A percentile compares a stretch with the other conserved stretches of the same genome.
These are phyloP conservation scores for Cyberlindnera euphorbiiphila DNA, from an alignment of 805 yeast genomes.

Conservation along the genomic window DNA sequence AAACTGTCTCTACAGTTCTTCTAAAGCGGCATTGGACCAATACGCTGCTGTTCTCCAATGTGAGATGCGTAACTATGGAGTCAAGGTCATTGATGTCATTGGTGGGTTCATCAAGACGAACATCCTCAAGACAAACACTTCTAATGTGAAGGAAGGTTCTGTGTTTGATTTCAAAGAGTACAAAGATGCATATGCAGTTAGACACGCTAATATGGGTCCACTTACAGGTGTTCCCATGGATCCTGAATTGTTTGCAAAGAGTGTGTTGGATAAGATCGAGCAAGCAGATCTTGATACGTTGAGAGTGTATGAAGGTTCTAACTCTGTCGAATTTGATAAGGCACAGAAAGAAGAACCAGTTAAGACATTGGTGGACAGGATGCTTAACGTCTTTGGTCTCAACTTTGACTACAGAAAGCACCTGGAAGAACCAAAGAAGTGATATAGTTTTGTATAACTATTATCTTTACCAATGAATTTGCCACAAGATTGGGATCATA, in stretches of 20 bases:
- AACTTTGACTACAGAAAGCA: slow-evolving; percentile 25
- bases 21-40: slow-evolving; percentile 42
- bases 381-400: slow-evolving; percentile 19
- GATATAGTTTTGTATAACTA: no score
- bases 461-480: not conserved
- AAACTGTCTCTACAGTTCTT: slow-evolving; percentile 33
- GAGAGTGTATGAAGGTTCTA: slow-evolving; percentile 23
- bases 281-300: slow-evolving; percentile 16
- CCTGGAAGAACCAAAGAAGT: no score
- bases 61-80: slow-evolving; percentile 40
- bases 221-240: slow-evolving; percentile 23
- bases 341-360: slow-evolving; percentile 11
- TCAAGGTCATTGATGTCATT: slow-evolving; percentile 37
- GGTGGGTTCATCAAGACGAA: slow-evolving; percentile 41
- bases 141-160: slow-evolving; percentile 16
- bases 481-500: no score
- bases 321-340: slow-evolving; percentile 12
- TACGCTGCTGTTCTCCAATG: slow-evolving; percentile 35
- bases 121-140: slow-evolving; percentile 23
- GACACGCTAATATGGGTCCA: no score
- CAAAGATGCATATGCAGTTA: slow-evolving; percentile 12
- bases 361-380: slow-evolving; percentile 13
- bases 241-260: slow-evolving; percentile 37
- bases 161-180: slow-evolving; percentile 23
- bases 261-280: slow-evolving; percentile 36